A percentile compares a stretch with the other conserved stretches of the same genome.
phyloP scores from a whole-genome alignment of 2,329 filamentous ascomycete genomes.

The Leptodontidium sp. region DNA sequence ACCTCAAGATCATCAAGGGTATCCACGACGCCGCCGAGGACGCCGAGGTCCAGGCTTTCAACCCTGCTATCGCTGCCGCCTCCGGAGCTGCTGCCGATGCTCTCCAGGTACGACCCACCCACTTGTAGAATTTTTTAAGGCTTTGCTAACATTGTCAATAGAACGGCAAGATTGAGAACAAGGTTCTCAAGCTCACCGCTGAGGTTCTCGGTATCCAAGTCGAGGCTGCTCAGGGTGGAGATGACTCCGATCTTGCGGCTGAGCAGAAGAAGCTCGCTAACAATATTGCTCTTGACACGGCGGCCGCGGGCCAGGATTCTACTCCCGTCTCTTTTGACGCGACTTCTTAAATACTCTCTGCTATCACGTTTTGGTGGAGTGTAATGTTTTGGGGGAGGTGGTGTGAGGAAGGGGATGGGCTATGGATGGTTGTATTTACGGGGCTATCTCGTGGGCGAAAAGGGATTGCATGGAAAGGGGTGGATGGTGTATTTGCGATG shows the following conservation, averaged over 20 bases:
- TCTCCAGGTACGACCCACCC: constrained; percentile 50
- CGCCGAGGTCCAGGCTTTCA: constrained; percentile 62
- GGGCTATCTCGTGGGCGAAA: too few species aligned
- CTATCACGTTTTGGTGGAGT: not conserved
- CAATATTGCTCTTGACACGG: constrained; percentile 59
- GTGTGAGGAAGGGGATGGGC: not conserved
- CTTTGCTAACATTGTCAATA: constrained; percentile 32
- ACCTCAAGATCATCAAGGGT: constrained; percentile 58
- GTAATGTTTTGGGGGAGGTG: not conserved
- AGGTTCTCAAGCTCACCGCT: constrained; percentile 64
- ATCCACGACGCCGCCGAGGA: constrained; percentile 62
- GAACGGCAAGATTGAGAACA: constrained; percentile 67
- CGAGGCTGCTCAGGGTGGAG: constrained; percentile 58
- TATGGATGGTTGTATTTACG: not conserved
- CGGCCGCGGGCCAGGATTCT: constrained; percentile 56
- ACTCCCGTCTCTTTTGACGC: constrained; percentile 51
- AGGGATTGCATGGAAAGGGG: not conserved
- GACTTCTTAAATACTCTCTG: constrained; percentile 30
- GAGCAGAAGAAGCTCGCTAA: constrained; percentile 62
- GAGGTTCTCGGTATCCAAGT: constrained; percentile 59
- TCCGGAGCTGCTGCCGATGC: constrained; percentile 56
- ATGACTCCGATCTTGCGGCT: constrained; percentile 51
- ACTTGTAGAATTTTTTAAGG: not conserved
- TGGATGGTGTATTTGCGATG: not conserved
- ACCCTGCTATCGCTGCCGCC: constrained; percentile 59